Evolutionary conservation across 177 flowering plant species (phyloP), one percentile per base, ranked within the genome.

Genomic region (Vitis hybrid): DNA sequence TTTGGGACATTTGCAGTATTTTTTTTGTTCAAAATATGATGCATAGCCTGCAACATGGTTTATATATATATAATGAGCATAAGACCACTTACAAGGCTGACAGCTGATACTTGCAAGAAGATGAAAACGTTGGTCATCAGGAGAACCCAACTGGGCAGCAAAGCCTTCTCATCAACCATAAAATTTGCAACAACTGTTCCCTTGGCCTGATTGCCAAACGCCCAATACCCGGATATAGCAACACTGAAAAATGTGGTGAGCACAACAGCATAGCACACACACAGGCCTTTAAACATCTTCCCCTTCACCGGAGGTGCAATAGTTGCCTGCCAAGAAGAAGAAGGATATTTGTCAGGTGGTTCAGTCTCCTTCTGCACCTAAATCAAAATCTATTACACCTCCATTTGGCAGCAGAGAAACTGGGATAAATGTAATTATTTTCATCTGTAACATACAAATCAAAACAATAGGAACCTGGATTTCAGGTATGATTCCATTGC

Each of bases 231-330:
- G 7, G 86, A 85, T 9, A 85, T 76, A 5, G 76, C 81, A 0
- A 83, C 88, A 48, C 85, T 77, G 70, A 85, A 85, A 62, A 65
- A 83, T 8, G 88, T 83, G 0, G 33, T 55, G 8, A 57, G 3
- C 2, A 83, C 53, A 1, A 83, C 80, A 3, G 74, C 50, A 58
- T 81, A 85, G 51, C 88, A 85, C 10, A 83, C 56, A 26, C 78
- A 79, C 1, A 85, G 78, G 16, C 88, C 88, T 60, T 79, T 85
- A 69, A 83, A 83, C 88, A 85, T 83, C 79, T 85, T 85, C 29
- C 88, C 88, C 74, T 76, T 79, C 20, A 85, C 84, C 14, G 88
- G 88, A 9, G 85, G 80, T 1, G 88, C 86, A 16, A 85, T 5
- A 15, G 88, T 85, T 69, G 88, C 88, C 88, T 83, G 57, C 60